Conservation (phyloP, 805 yeast genomes). For the Clavispora phyllophila region DNA sequence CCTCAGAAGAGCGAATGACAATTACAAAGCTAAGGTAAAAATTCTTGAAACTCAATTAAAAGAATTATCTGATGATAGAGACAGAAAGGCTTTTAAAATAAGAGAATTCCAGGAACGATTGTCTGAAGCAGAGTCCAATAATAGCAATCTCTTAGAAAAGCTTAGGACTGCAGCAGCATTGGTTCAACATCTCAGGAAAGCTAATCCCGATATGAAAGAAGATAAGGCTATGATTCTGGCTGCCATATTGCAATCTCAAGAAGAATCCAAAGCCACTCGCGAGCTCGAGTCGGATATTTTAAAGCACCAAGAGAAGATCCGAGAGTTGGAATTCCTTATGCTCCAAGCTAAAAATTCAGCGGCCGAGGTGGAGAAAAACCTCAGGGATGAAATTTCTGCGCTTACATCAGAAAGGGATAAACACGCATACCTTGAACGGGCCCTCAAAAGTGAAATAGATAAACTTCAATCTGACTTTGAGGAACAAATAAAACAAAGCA, state of each 20-base stretch:
- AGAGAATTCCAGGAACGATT: constrained; percentile 19
- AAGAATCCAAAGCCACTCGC: not conserved
- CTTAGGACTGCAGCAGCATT: constrained; percentile 34
- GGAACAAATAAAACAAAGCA: not conserved
- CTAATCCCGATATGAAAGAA: constrained; percentile 8
- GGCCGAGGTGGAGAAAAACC: not conserved
- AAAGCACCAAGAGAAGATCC: not conserved
- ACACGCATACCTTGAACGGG: not conserved
- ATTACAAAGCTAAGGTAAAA: constrained; percentile 20
- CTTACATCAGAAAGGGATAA: not conserved
- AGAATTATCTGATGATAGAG: constrained; percentile 1
- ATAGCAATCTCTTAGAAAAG: constrained; percentile 37
- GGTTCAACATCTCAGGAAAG: constrained; percentile 29
- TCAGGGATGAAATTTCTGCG: not conserved
- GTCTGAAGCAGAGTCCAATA: constrained; percentile 25
- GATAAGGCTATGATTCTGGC: constrained; percentile 33
- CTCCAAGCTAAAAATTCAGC: not conserved
- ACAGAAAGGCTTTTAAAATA: constrained; percentile 4
- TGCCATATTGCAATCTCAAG: constrained; percentile 17
- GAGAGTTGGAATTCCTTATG: not conserved
- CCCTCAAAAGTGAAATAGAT: constrained; percentile 1
- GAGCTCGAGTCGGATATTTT: not conserved
- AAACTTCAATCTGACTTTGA: not conserved
- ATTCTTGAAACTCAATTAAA: constrained; percentile 4
- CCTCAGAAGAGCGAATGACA: constrained; percentile 19